Conservation (phyloP, 2,329 filamentous ascomycete genomes). For the Rhexocercosporidium sp. region DNA sequence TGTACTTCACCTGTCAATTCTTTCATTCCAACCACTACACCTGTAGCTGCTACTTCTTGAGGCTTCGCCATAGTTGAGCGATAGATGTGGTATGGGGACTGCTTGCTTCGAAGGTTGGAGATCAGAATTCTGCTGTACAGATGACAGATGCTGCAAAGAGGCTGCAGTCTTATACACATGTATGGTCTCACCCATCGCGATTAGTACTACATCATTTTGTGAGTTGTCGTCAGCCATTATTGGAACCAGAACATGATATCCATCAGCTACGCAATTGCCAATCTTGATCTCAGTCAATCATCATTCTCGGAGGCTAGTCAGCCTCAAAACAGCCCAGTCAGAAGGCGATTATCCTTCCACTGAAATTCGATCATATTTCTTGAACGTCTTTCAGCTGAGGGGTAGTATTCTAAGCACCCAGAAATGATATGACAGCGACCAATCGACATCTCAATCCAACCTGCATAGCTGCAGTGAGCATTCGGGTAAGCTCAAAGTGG, state of each 20-base stretch:
- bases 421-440: no score
- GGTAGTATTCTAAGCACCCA: no score
- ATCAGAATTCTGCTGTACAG: constrained; percentile 7
- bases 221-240: background rate
- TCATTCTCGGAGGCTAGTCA: constrained; percentile 7
- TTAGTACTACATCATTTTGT: background rate
- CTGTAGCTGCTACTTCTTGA: constrained; percentile 13
- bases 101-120: constrained; percentile 3
- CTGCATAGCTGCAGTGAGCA: no score
- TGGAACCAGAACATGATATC: background rate
- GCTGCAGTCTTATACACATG: background rate
- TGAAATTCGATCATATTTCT: constrained; percentile 1
- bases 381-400: background rate
- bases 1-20: constrained; percentile 10
- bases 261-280: constrained; percentile 3
- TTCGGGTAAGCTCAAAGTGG: no score
- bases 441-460: no score
- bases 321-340: constrained; percentile 1
- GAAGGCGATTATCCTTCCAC: background rate
- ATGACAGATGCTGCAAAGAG: background rate
- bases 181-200: constrained; percentile 4
- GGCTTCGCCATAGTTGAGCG: constrained; percentile 14
- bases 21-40: constrained; percentile 16
- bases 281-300: constrained; percentile 7
- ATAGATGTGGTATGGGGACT: background rate